These are phyloP conservation scores for Ogataea sp. DNA, from an alignment of 805 yeast species.

Conservation along the genomic window DNA sequence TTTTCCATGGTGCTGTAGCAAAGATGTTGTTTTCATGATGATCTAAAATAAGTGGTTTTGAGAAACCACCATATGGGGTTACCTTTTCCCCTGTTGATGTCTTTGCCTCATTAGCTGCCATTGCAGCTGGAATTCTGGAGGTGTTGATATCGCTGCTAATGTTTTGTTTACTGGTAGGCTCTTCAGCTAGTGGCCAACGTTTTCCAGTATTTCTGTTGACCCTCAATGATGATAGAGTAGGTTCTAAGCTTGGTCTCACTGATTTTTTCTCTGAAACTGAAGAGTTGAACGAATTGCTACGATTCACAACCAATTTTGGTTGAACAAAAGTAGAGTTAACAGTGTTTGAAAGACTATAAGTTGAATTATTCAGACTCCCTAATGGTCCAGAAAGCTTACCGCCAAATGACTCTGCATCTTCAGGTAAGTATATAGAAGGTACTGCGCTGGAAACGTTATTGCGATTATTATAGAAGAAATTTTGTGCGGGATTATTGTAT, in stretches of 20 bases:
- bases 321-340: slow-evolving; percentile 12
- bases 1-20: slow-evolving; percentile 62
- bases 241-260: slow-evolving; percentile 4
- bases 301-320: slow-evolving; percentile 12
- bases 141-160: too few species aligned
- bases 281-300: slow-evolving; percentile 4
- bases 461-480: slow-evolving; percentile 38
- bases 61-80: slow-evolving; percentile 69
- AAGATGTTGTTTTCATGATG: slow-evolving; percentile 41
- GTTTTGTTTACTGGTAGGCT: too few species aligned
- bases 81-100: slow-evolving; percentile 23
- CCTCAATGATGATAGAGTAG: slow-evolving; percentile 12
- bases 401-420: slow-evolving; percentile 3
- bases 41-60: slow-evolving; percentile 43
- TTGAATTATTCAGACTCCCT: too few species aligned
- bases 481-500: slow-evolving; percentile 37
- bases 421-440: slow-evolving; percentile 5
- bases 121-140: too few species aligned
- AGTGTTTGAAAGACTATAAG: background rate
- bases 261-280: slow-evolving; percentile 14
- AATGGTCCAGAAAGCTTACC: background rate
- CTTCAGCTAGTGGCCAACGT: too few species aligned
- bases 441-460: slow-evolving; percentile 8
- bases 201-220: slow-evolving; percentile 9
- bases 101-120: background rate